Conservation (phyloP, 352 stramenopile species). For the Phytopythium kandeliae region DNA sequence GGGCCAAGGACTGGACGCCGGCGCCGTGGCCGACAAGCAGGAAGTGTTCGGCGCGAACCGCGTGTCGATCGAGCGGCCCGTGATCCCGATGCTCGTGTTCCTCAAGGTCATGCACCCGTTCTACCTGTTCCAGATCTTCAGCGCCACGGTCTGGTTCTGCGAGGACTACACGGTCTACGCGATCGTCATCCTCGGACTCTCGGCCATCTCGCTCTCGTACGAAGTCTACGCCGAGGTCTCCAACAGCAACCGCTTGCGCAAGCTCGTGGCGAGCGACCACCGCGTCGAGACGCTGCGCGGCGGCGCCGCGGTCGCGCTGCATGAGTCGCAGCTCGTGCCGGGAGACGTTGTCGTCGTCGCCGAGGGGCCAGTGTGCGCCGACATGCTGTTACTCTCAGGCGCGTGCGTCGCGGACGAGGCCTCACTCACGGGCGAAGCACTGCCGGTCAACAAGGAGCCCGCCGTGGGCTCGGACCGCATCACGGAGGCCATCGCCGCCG, state of each 20-base stretch:
- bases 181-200: conserved; percentile 38
- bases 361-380: conserved; percentile 26
- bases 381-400: conserved; percentile 43
- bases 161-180: conserved; percentile 45
- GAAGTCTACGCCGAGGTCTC: conserved; percentile 44
- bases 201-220: conserved; percentile 31
- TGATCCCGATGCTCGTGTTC: conserved; percentile 39
- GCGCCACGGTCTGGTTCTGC: conserved; percentile 39
- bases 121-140: conserved; percentile 62
- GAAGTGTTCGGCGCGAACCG: conserved; percentile 43
- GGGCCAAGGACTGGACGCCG: conserved; percentile 17
- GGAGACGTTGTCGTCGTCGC: conserved; percentile 43
- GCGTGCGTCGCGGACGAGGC: conserved; percentile 41
- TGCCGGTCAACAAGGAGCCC: conserved; percentile 25
- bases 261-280: conserved; percentile 30
- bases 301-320: conserved; percentile 7
- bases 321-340: conserved; percentile 38
- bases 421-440: conserved; percentile 40
- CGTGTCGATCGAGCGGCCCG: conserved; percentile 35
- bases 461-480: conserved; percentile 13
- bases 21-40: conserved; percentile 10
- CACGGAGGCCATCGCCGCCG: conserved; percentile 18
- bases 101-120: conserved; percentile 47
- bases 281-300: conserved; percentile 23
- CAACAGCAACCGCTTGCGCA: conserved; percentile 35